These are phyloP conservation scores for Blakeslea trispora DNA, from an alignment of 371 early-diverging fungal genomes.

Conservation along the genomic window DNA sequence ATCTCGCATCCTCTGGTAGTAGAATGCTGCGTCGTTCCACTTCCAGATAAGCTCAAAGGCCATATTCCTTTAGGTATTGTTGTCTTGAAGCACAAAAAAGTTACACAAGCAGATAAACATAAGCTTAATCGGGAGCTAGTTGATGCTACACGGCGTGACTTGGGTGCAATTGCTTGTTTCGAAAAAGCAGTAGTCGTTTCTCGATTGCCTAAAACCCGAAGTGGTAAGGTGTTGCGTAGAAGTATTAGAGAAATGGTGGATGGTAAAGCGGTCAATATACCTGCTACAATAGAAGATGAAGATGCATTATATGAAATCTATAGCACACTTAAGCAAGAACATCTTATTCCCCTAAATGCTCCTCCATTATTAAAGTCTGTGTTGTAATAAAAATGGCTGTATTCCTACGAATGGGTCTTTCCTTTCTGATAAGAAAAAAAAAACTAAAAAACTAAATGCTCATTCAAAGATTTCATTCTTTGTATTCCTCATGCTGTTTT, in stretches of 20 bases:
- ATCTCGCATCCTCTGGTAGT: constrained; percentile 71
- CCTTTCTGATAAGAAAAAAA: no score
- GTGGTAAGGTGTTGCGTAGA: constrained; percentile 89
- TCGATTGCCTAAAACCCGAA: constrained; percentile 90
- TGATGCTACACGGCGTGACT: constrained; percentile 54
- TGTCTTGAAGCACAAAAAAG: constrained; percentile 50
- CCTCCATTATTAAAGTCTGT: constrained; percentile 11
- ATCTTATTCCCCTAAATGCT: constrained; percentile 14
- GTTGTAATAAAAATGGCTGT: constrained; percentile 2
- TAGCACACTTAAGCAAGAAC: constrained; percentile 21
- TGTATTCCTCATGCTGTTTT: no score
- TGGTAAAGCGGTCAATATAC: constrained; percentile 60
- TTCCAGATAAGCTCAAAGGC: constrained; percentile 69
- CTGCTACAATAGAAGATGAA: constrained; percentile 85
- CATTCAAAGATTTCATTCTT: no score
- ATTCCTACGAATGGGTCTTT: no score
- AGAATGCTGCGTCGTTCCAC: constrained; percentile 76
- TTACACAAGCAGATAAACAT: constrained; percentile 9
- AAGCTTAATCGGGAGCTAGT: constrained; percentile 52
- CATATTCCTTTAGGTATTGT: constrained; percentile 67
- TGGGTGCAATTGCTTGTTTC: constrained; percentile 83
- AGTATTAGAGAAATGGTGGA: constrained; percentile 77
- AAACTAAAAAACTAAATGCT: no score
- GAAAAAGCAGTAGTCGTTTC: constrained; percentile 65
- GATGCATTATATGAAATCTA: constrained; percentile 62